Conservation (phyloP, 768 basidiomycete genomes). For the Glaciozyma martinii region DNA sequence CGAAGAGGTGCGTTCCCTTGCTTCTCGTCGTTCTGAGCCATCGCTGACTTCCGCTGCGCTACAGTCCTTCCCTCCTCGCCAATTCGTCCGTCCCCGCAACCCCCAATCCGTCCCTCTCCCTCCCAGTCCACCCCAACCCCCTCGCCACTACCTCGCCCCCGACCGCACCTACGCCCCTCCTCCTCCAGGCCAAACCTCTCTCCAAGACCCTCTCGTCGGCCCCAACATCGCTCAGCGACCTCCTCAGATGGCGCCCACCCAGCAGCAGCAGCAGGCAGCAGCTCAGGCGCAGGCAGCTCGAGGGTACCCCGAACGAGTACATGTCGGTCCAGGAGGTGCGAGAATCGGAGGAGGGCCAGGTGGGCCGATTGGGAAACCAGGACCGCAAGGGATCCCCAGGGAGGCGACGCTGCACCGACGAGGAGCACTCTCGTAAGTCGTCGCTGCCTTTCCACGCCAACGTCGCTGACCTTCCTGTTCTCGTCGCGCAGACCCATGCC, state of each 20-base stretch:
- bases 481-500: background rate
- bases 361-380: too few species aligned
- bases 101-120: background rate
- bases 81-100: background rate
- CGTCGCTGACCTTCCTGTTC: background rate
- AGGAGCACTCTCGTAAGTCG: background rate
- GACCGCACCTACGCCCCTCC: too few species aligned
- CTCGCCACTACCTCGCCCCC: too few species aligned
- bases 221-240: too few species aligned
- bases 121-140: background rate
- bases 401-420: background rate
- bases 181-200: too few species aligned
- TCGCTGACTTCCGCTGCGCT: background rate
- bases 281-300: too few species aligned
- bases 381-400: background rate
- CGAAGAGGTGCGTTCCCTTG: background rate
- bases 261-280: too few species aligned
- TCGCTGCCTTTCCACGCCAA: background rate
- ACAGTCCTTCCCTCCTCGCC: background rate
- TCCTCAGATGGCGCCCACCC: too few species aligned
- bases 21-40: background rate
- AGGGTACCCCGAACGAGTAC: too few species aligned
- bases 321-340: too few species aligned
- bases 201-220: too few species aligned
- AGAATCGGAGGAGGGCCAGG: too few species aligned